phyloP scores from a whole-genome alignment of 2,329 filamentous ascomycete genomes.

The Fusarium paranaense region DNA sequence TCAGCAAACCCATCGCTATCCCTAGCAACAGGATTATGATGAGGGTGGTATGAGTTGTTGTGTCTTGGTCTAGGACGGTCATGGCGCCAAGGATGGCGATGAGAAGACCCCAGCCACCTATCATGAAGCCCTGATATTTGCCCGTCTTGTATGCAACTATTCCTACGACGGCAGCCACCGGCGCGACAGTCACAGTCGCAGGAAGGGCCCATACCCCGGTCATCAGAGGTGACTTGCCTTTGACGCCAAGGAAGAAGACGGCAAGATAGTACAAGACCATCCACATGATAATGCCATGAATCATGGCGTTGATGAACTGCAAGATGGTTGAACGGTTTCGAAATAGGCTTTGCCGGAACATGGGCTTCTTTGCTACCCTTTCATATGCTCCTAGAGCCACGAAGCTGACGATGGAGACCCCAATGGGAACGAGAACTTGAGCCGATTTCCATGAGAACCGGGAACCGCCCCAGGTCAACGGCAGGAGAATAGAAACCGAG shows the following conservation, averaged over 20 bases:
- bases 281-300: slow-evolving; percentile 45
- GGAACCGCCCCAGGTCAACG: slow-evolving; percentile 31
- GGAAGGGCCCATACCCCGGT: slow-evolving; percentile 65
- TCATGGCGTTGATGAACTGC: slow-evolving; percentile 32
- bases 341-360: slow-evolving; percentile 42
- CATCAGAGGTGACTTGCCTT: slow-evolving; percentile 34
- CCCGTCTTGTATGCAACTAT: slow-evolving; percentile 66
- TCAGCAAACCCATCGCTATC: slow-evolving; percentile 72
- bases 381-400: slow-evolving; percentile 38
- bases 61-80: slow-evolving; percentile 59
- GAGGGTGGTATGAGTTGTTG: slow-evolving; percentile 66
- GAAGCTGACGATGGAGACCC: slow-evolving; percentile 65
- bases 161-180: slow-evolving; percentile 68
- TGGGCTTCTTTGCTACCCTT: slow-evolving; percentile 24
- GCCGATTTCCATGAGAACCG: slow-evolving; percentile 38
- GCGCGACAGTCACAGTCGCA: slow-evolving; percentile 72
- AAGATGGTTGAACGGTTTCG: slow-evolving; percentile 31
- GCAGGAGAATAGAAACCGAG: slow-evolving; percentile 28
- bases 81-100: slow-evolving; percentile 69
- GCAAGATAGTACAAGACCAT: slow-evolving; percentile 46
- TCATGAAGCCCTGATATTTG: slow-evolving; percentile 70
- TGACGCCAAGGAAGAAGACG: slow-evolving; percentile 43
- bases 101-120: slow-evolving; percentile 70
- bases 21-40: slow-evolving; percentile 71
- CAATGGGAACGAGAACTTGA: slow-evolving; percentile 67